These are phyloP conservation scores for Pelargonium fulgidum DNA, from an alignment of 441 rosid species.

Conservation along the genomic window DNA sequence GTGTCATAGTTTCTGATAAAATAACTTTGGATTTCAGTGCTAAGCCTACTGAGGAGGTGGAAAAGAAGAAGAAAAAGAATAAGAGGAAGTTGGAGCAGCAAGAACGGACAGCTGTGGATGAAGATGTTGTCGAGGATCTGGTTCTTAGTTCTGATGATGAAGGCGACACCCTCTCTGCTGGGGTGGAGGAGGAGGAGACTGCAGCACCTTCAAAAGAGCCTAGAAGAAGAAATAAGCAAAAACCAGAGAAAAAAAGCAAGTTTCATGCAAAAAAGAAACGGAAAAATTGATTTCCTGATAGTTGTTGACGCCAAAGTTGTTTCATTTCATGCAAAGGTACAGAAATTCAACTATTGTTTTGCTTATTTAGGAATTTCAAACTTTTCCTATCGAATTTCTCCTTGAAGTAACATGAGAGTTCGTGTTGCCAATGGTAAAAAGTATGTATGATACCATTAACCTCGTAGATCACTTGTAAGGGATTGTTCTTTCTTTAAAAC, in stretches of 20 bases:
- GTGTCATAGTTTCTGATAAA: neutral
- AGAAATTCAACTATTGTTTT: too few relatives aligned
- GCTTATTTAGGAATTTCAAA: too few relatives aligned
- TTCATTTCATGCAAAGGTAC: too few relatives aligned
- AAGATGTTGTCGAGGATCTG: slow-evolving; percentile 81
- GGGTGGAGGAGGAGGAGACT: slow-evolving; percentile 7
- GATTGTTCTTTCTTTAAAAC: too few relatives aligned
- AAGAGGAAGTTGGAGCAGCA: slow-evolving; percentile 25
- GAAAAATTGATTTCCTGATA: slow-evolving; percentile 10
- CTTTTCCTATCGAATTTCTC: too few relatives aligned
- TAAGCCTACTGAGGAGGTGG: slow-evolving; percentile 38
- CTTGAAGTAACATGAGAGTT: too few relatives aligned
- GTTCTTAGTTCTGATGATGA: slow-evolving; percentile 86
- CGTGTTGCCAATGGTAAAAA: too few relatives aligned
- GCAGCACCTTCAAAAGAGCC: slow-evolving; percentile 5
- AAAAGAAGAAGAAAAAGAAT: slow-evolving; percentile 40
- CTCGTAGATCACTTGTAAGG: too few relatives aligned
- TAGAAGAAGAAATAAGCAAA: slow-evolving; percentile 21
- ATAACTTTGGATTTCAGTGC: slow-evolving; percentile 30
- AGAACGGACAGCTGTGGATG: slow-evolving; percentile 43
- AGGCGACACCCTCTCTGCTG: slow-evolving; percentile 1
- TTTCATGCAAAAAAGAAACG: slow-evolving; percentile 28
- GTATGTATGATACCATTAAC: too few relatives aligned
- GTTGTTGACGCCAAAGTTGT: too few relatives aligned
- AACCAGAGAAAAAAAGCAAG: slow-evolving; percentile 21